phyloP scores from a whole-genome alignment of 176 grass and related monocot species.

The Microstegium vimineum region DNA sequence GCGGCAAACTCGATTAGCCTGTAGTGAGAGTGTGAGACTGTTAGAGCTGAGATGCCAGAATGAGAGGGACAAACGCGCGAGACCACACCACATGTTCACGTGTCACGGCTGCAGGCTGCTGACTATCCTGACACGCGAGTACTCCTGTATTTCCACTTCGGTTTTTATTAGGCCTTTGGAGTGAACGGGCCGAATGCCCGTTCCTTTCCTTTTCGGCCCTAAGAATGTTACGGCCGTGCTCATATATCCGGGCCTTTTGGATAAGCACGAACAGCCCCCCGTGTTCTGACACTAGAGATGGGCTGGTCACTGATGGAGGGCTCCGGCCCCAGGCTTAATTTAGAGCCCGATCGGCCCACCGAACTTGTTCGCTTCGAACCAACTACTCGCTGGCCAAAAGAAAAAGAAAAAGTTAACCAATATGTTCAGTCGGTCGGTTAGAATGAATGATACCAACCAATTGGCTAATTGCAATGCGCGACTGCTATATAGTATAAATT shows the following conservation, averaged over 20 bases:
- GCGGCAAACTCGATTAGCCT: background rate
- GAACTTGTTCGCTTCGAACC: background rate
- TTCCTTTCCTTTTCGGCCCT: too few relatives aligned
- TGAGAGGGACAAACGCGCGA: too few relatives aligned
- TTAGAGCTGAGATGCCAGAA: too few relatives aligned
- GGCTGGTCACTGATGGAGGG: background rate
- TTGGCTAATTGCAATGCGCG: background rate
- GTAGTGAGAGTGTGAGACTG: background rate
- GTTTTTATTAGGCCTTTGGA: too few relatives aligned
- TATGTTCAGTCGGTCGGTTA: background rate
- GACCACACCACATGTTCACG: too few relatives aligned
- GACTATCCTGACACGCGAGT: too few relatives aligned
- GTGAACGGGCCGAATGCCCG: background rate
- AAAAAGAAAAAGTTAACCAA: background rate
- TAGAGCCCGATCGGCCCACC: background rate
- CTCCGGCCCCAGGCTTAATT: background rate
- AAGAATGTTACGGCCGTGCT: too few relatives aligned
- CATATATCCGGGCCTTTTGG: background rate
- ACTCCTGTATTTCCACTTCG: too few relatives aligned
- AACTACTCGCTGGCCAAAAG: background rate
- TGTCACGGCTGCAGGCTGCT: too few relatives aligned
- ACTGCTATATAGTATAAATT: too few relatives aligned
- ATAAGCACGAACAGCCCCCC: background rate
- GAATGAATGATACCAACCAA: background rate
- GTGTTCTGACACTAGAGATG: too few relatives aligned